phyloP scores from a whole-genome alignment of 2,329 filamentous ascomycete genomes.

The Aaosphaeria arxii region DNA sequence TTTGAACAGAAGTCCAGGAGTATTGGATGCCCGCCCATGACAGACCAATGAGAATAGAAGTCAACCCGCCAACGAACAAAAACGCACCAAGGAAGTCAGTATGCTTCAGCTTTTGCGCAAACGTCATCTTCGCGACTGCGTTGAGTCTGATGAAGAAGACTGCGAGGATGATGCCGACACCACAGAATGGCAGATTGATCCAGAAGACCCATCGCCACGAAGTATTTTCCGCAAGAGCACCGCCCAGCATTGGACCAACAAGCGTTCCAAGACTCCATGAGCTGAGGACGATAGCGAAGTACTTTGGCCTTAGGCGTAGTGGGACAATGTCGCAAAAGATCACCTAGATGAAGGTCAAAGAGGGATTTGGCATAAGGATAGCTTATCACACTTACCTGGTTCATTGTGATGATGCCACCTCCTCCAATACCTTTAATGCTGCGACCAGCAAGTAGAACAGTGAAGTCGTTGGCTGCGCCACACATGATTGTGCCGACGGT shows the following conservation, averaged over 20 bases:
- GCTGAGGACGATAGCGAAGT: constrained; percentile 36
- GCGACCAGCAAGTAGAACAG: constrained; percentile 32
- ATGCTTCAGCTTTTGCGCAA: constrained; percentile 19
- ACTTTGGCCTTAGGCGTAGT: constrained; percentile 39
- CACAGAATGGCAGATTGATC: constrained; percentile 58
- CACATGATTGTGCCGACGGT: constrained; percentile 47
- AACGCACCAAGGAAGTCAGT: constrained; percentile 45
- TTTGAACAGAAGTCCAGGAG: constrained; percentile 39
- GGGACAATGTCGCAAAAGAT: constrained; percentile 47
- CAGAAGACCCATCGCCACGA: constrained; percentile 65
- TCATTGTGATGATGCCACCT: constrained; percentile 40
- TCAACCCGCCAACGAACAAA: constrained; percentile 38
- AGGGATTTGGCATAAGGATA: neutral
- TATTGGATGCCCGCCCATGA: constrained; percentile 43
- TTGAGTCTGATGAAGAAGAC: constrained; percentile 20
- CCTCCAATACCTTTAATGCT: constrained; percentile 39
- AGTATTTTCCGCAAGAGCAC: constrained; percentile 50
- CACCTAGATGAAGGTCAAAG: neutral
- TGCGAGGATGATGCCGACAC: constrained; percentile 20
- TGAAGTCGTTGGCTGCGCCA: constrained; percentile 33
- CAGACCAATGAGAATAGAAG: constrained; percentile 40
- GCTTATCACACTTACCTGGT: constrained; percentile 27
- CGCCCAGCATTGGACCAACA: constrained; percentile 47
- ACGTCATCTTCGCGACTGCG: constrained; percentile 10
- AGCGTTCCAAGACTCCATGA: constrained; percentile 45